Conservation (phyloP, 257 asterid species). For the Anisodus acutangulus region DNA sequence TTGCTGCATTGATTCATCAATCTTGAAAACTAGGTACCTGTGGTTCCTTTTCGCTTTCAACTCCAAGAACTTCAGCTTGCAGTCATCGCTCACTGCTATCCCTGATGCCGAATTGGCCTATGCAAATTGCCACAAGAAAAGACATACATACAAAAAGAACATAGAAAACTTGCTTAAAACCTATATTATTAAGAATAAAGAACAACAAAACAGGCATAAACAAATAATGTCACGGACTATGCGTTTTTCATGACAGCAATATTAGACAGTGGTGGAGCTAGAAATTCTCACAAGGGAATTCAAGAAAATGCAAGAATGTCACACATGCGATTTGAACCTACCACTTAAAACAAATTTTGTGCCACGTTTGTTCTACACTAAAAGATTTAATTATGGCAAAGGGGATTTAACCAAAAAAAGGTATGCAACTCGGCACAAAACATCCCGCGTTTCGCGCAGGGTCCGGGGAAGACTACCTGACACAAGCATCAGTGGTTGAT, state of each 20-base stretch:
- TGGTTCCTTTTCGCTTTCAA: slow-evolving; percentile 64
- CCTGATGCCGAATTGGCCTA: slow-evolving; percentile 79
- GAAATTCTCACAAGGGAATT: not conserved
- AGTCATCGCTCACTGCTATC: slow-evolving; percentile 64
- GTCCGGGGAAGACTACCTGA: not conserved
- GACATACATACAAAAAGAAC: not conserved
- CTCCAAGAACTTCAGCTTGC: slow-evolving; percentile 71
- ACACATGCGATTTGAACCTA: not conserved
- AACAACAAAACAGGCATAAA: not conserved
- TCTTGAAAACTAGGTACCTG: slow-evolving; percentile 62
- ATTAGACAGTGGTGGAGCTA: not conserved
- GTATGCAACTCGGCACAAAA: not conserved
- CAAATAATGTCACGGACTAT: not conserved
- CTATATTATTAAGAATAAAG: not conserved
- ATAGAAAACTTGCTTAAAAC: not conserved
- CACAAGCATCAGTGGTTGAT: too few species aligned
- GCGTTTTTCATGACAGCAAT: not conserved
- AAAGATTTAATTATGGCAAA: not conserved
- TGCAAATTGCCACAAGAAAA: not conserved
- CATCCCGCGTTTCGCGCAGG: not conserved
- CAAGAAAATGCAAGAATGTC: not conserved
- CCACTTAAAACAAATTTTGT: not conserved
- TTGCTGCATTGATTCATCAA: slow-evolving; percentile 51
- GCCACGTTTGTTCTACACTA: not conserved
- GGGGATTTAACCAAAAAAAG: not conserved